Evolutionary conservation across 2,329 filamentous ascomycete species (phyloP).

Genomic region (Beauveria sp.): DNA sequence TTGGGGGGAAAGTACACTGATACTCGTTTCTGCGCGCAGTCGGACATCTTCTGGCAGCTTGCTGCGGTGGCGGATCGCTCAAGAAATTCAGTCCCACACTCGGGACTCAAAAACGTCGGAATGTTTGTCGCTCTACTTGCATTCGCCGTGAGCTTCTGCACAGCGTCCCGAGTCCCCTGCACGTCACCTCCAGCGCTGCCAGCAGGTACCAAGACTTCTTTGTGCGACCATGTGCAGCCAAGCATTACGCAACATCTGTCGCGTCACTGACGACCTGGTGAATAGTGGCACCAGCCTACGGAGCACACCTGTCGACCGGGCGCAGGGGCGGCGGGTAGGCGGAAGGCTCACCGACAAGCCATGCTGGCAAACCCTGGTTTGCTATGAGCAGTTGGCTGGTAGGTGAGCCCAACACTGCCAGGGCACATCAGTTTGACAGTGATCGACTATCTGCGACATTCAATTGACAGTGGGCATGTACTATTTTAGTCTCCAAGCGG

Average conservation of each 20-base stretch:
- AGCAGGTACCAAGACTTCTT: neutral
- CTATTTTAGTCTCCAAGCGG: conserved; percentile 1
- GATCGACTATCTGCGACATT: neutral
- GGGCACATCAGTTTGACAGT: neutral
- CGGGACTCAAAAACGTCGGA: neutral
- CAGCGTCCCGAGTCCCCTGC: neutral
- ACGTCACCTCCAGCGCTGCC: neutral
- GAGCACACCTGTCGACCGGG: neutral
- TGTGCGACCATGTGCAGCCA: neutral
- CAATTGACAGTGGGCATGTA: neutral
- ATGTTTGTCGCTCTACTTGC: neutral
- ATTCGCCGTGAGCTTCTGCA: neutral
- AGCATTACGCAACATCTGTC: conserved; percentile 1
- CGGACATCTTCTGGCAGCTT: neutral
- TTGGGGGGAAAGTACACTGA: neutral
- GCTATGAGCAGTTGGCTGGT: neutral
- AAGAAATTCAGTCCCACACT: neutral
- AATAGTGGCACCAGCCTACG: neutral
- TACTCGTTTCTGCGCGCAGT: neutral
- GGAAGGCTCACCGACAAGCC: conserved; percentile 4
- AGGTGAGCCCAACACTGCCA: neutral
- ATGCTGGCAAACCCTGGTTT: neutral
- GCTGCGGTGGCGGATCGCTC: neutral
- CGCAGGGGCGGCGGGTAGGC: neutral
- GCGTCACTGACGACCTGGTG: neutral